Evolutionary conservation across 257 asterid species (phyloP).

Genomic region (Forsythia suspensa): DNA sequence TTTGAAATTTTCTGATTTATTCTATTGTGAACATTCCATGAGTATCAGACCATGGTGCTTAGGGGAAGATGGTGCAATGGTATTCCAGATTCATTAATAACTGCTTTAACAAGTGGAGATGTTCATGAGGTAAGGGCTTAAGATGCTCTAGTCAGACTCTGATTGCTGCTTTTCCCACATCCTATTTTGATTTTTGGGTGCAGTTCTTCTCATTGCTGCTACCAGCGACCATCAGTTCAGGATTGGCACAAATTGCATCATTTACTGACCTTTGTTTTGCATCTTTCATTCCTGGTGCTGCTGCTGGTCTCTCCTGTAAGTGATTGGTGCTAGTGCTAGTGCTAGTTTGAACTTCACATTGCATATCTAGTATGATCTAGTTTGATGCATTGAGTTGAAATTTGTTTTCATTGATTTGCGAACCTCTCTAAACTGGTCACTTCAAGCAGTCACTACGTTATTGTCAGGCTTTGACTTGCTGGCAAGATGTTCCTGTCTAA

Average conservation of each 20-base stretch:
- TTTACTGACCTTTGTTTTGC: slow-evolving; percentile 50
- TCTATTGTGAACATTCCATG: neutral
- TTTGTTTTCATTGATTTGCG: too few relatives aligned
- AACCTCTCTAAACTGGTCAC: too few relatives aligned
- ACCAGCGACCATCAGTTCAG: slow-evolving; percentile 46
- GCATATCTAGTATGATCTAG: neutral
- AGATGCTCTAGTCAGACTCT: neutral
- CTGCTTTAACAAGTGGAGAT: slow-evolving; percentile 29
- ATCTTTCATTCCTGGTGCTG: slow-evolving; percentile 47
- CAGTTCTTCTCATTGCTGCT: slow-evolving; percentile 45
- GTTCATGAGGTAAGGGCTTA: slow-evolving; percentile 35
- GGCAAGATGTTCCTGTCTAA: too few relatives aligned
- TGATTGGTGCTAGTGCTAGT: slow-evolving; percentile 14
- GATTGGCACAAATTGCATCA: slow-evolving; percentile 49
- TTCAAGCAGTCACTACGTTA: too few relatives aligned
- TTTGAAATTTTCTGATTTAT: slow-evolving; percentile 15
- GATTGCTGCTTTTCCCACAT: slow-evolving; percentile 18
- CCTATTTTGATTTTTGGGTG: slow-evolving; percentile 6
- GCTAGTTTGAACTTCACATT: neutral
- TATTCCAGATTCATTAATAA: slow-evolving; percentile 32
- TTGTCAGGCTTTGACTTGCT: too few relatives aligned
- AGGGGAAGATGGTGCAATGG: slow-evolving; percentile 21
- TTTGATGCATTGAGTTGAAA: neutral
- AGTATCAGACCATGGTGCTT: slow-evolving; percentile 34
- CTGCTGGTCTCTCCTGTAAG: slow-evolving; percentile 53